Evolutionary conservation across 73 alveolate genomes (phyloP), one percentile per base, ranked within the genome.

Genomic region (Paramecium sexaurelia): DNA sequence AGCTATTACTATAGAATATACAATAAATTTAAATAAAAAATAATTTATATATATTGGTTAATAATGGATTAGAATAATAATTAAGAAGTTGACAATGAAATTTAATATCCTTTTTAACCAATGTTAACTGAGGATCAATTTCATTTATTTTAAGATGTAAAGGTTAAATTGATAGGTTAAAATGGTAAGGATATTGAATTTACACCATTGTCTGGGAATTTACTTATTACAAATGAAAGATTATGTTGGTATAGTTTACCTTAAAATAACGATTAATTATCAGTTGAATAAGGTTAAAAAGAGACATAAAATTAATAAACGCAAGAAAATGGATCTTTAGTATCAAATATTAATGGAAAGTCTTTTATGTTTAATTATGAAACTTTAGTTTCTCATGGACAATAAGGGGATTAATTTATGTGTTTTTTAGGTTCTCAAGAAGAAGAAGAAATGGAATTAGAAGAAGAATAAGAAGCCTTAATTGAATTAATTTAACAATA

Each of bases 301-400:
- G 47, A 35, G 5, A 6, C 9, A 37, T 8, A 22, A 78, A 35
- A 13, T 73, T 22, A 73, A 20, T n/a, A 78, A 78, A 20, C 22
- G 6, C n/a, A 78, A 22, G 40, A 40, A 22, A 78, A 37, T 19
- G 4, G n/a, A 75, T 20, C 47, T 1, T n/a, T 3, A 13, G 47
- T 75, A 0, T 26, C 32, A 2, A 78, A 78, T 43, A 8, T 24
- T 13, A 37, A 78, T 8, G 90, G 90, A 37, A 78, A 78, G 24
- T 78, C 90, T 1, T 78, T 78, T 43, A 78, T 78, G 90, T 78
- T 78, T 33, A 78, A 19, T 22, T 78, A 41, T 78, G 47, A 78
- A 24, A 39, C 45, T 40, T 61, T 78, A 6, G 90, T 78, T 2
- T 78, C 90, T 2, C 75, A 78, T 41, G 90, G 75, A 3, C 19